Conservation (phyloP, 1,139 yeast genomes). For the Saccharomyces hybrid region DNA sequence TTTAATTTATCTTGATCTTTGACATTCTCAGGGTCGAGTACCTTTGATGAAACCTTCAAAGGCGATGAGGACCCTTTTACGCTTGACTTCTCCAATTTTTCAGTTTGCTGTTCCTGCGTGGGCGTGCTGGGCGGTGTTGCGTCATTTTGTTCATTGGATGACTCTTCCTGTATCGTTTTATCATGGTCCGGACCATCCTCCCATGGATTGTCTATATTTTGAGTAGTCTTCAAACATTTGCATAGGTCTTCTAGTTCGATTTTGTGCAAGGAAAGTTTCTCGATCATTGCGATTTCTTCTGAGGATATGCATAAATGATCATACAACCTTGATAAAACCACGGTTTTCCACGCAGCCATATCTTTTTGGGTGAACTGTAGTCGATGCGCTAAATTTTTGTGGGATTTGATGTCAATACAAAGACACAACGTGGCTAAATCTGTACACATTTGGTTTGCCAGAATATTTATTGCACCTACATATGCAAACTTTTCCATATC, state of each 20-base stretch:
- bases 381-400: conserved; percentile 45
- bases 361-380: conserved; percentile 69
- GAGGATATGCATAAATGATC: conserved; percentile 68
- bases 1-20: conserved; percentile 38
- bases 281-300: conserved; percentile 83
- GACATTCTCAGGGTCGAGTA: conserved; percentile 34
- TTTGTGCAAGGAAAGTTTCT: conserved; percentile 76
- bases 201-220: conserved; percentile 38
- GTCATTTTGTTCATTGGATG: neutral
- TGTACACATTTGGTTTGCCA: conserved; percentile 75
- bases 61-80: neutral
- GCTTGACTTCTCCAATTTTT: neutral
- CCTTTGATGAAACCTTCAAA: conserved; percentile 13
- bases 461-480: conserved; percentile 72
- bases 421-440: conserved; percentile 56
- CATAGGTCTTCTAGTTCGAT: conserved; percentile 66
- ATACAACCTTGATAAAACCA: conserved; percentile 62
- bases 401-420: conserved; percentile 40
- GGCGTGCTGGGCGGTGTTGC: neutral
- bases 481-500: conserved; percentile 89
- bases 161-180: neutral
- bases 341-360: conserved; percentile 79
- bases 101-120: neutral
- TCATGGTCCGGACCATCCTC: conserved; percentile 16
- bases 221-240: conserved; percentile 44